phyloP scores from a whole-genome alignment of 75 land plant species.

The Larix kaempferi region DNA sequence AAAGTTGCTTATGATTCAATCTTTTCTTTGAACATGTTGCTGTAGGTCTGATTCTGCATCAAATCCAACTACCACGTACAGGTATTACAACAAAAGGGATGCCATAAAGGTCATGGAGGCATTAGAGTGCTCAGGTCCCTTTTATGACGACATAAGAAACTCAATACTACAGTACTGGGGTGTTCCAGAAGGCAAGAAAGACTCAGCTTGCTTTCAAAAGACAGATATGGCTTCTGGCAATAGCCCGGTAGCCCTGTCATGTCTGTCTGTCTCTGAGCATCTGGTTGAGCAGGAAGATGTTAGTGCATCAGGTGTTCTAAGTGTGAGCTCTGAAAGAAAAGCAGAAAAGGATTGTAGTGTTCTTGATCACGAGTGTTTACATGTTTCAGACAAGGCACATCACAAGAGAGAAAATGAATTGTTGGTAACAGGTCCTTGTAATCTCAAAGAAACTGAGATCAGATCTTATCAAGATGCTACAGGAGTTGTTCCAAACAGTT shows the following conservation, averaged over 20 bases:
- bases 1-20: not conserved
- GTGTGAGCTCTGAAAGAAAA: constrained; percentile 4
- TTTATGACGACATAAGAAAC: constrained; percentile 37
- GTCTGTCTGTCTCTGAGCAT: not conserved
- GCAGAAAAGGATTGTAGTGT: not conserved
- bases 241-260: not conserved
- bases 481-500: not conserved
- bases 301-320: not conserved
- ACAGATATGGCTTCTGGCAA: not conserved
- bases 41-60: constrained; percentile 54
- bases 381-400: not conserved
- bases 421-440: not conserved
- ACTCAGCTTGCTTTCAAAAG: not conserved
- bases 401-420: not conserved
- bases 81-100: constrained; percentile 65
- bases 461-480: not conserved
- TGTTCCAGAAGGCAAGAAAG: constrained; percentile 9
- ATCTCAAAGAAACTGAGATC: not conserved
- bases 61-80: constrained; percentile 22
- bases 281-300: not conserved
- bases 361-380: not conserved
- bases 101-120: constrained; percentile 35
- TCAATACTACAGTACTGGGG: constrained; percentile 61
- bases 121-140: constrained; percentile 25
- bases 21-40: not conserved